These are phyloP conservation scores for Gnomoniopsis smithogilvyi DNA, from an alignment of 2,329 filamentous ascomycete species.

Conservation along the genomic window DNA sequence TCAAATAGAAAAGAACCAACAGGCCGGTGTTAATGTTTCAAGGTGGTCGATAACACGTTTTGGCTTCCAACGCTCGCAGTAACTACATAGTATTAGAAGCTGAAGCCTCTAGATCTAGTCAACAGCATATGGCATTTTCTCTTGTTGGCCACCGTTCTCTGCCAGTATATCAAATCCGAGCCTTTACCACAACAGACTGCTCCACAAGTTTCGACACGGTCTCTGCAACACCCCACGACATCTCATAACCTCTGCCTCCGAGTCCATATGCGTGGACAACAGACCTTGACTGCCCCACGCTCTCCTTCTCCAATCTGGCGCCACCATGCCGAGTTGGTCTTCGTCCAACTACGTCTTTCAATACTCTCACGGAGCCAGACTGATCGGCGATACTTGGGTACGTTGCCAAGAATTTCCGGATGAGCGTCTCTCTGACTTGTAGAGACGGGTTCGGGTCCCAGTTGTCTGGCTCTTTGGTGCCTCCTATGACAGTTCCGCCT, in stretches of 20 bases:
- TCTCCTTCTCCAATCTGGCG: conserved; percentile 42
- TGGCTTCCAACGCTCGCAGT: background rate
- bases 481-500: conserved; percentile 64
- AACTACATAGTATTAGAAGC: background rate
- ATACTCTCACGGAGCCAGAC: conserved; percentile 21
- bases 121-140: background rate
- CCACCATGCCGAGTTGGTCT: conserved; percentile 27
- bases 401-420: conserved; percentile 35
- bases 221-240: conserved; percentile 46
- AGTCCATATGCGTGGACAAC: conserved; percentile 48
- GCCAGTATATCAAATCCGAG: conserved; percentile 2
- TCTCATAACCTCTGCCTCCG: conserved; percentile 46
- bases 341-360: conserved; percentile 28
- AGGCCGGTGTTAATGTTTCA: background rate
- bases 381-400: conserved; percentile 30
- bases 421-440: conserved; percentile 43
- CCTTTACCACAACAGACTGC: conserved; percentile 15
- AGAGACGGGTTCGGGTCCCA: conserved; percentile 48
- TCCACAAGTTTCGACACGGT: conserved; percentile 35
- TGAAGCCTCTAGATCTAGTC: background rate
- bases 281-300: conserved; percentile 22
- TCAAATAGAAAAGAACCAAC: background rate
- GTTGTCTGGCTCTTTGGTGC: conserved; percentile 59
- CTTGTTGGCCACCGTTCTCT: background rate
- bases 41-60: background rate